Base-by-base conservation (phyloP, 495 filamentous ascomycete species). In the Penicillium alfredii region DNA sequence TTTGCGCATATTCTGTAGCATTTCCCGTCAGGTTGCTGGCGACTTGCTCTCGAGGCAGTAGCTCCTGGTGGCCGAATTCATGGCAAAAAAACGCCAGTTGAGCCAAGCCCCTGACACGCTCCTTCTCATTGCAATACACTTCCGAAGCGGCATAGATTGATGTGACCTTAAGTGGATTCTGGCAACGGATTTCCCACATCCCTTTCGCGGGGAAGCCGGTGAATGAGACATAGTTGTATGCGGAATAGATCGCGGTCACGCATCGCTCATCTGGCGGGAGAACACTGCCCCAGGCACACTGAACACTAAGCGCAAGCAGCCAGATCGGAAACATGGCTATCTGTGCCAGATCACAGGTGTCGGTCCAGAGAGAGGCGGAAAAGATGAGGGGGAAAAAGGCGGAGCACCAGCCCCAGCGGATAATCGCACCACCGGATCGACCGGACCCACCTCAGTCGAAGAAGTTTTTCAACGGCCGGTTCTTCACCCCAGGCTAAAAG, bases 131-230 rank as follows among this genome's bases (percentile, higher is more conserved):
- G 23, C 65, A 71, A 27, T 65, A 64, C 0, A 55, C 25, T 1
- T 61, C 51, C 1, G 60, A 45, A 1, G 61, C 44, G 4, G 64
- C 64, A 31, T 68, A 70, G 10, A 66, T 64, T 6, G 64, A 70
- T 3, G 46, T 54, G 5, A 64, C 58, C 18, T 51, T 40, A 0
- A 64, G 33, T 0, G 54, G 47, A 26, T 66, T 63, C 17, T 55
- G 57, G 35, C 67, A 71, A 30, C 55, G 44, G 1, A 43, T 43
- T 4, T 52, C 41, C 45, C 58, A 68, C 23, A 49, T 40, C 0
- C 51, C 52, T 8, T 33, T 44, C 11, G 49, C 33, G 2, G 51
- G 43, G 17, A 36, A 10, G 2, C 56, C 62, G 7, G 47, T 36
- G 33, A 71, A 71, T 1, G 51, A 42, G 29, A 71, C 49, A 34